Base-by-base conservation (phyloP, 768 basidiomycete species). In the Agaricus subrufescens region DNA sequence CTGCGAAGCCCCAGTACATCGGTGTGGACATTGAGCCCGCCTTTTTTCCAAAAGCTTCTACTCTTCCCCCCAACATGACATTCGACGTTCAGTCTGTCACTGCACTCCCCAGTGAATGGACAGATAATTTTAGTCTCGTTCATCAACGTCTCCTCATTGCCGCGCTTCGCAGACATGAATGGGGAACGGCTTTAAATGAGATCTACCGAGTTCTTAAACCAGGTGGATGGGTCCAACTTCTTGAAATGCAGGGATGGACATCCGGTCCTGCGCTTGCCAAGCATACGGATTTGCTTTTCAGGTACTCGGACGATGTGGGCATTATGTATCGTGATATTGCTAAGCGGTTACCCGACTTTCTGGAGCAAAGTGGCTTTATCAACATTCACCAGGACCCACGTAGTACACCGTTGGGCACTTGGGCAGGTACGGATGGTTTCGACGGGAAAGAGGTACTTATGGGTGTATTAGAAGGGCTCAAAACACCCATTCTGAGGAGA, bases 121-220 rank as follows among this genome's bases (percentile, higher is more conserved):
- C 50, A 7, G 25, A 58, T 29, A 52, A 25, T 12, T 58, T 58
- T 39, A 38, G 42, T 26, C 30, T 58, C n/a, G 50, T 58, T 19
- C 42, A 58, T 15, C 57, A 52, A 42, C 50, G 57, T 23, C 50
- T 58, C 39, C 19, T 58, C 9, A 37, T 58, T 8, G 50, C 49
- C 8, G 49, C 30, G 2, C 43, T 58, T 11, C 49, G 49, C n/a
- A 39, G 11, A 5, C 31, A 52, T 29, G 57, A 58, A 31, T 58
- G 57, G 57, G 38, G 38, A 19, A 38, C 15, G 19, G 57, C 49
- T 7, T 14, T 58, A 31, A 45, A 40, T 8, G 57, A 58, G 15
- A 26, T 54, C 6, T 48, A 54, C 46, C 25, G 53, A n/a, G 53
- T 54, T 23, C 37, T 38, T 15, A 54, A 29, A 42, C 53, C 53